Evolutionary conservation across 352 stramenopile species (phyloP).

Genomic region (Phytophthora agathidicida): DNA sequence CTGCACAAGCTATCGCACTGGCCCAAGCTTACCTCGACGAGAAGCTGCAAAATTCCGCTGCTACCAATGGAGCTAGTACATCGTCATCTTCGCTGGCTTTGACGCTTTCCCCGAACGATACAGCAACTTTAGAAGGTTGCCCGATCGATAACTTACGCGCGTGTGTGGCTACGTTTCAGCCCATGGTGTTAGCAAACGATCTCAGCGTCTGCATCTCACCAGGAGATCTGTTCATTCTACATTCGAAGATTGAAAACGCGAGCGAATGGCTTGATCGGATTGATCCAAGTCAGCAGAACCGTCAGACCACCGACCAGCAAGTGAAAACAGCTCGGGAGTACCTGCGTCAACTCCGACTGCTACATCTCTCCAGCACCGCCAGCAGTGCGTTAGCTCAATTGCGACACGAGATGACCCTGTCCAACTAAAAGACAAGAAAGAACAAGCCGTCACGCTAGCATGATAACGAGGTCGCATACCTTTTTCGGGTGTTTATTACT

Average conservation of each 20-base stretch:
- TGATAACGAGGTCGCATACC: constrained; percentile 9
- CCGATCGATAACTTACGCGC: constrained; percentile 18
- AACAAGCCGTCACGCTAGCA: neutral
- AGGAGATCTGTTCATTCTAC: constrained; percentile 26
- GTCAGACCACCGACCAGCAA: constrained; percentile 2
- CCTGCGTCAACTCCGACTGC: constrained; percentile 23
- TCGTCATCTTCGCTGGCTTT: neutral
- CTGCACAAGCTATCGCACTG: constrained; percentile 27
- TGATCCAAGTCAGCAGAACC: constrained; percentile 1
- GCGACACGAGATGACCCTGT: constrained; percentile 18
- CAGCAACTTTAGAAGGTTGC: neutral
- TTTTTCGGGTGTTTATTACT: constrained; percentile 22
- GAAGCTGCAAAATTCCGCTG: neutral
- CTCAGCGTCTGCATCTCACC: constrained; percentile 27
- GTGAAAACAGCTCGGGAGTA: constrained; percentile 3
- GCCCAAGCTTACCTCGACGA: constrained; percentile 19
- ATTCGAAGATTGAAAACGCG: constrained; percentile 18
- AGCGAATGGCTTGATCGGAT: constrained; percentile 26
- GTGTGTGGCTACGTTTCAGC: constrained; percentile 14
- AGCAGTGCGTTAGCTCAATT: constrained; percentile 24
- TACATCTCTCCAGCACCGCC: constrained; percentile 26
- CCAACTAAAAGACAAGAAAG: constrained; percentile 11
- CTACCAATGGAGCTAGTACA: neutral
- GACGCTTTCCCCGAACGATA: neutral
- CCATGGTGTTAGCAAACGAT: constrained; percentile 22